Evolutionary conservation across 2,329 filamentous ascomycete genomes (phyloP).

Genomic region (Coniella vitis): DNA sequence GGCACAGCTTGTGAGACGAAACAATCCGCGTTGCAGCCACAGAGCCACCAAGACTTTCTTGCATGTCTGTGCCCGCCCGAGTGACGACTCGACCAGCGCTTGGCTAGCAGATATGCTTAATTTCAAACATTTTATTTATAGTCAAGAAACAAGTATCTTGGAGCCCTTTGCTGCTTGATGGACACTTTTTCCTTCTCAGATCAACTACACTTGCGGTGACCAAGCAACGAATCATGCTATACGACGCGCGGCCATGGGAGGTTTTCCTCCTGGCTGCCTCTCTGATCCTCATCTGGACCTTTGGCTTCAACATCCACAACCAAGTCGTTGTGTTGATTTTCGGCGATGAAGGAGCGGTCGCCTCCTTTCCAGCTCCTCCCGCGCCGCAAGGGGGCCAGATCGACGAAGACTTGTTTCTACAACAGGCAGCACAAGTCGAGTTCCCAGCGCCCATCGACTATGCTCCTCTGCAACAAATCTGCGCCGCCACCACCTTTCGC

Average conservation of each 20-base stretch:
- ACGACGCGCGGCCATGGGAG: conserved; percentile 12
- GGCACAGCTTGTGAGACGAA: too few relatives aligned
- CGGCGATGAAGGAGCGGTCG: not conserved
- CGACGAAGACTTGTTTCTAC: conserved; percentile 19
- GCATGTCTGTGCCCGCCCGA: not conserved
- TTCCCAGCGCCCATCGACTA: conserved; percentile 30
- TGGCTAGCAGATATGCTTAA: too few relatives aligned
- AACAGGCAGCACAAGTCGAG: conserved; percentile 25
- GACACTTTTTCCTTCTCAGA: not conserved
- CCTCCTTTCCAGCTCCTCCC: too few relatives aligned
- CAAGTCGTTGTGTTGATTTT: conserved; percentile 11
- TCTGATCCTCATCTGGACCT: conserved; percentile 14
- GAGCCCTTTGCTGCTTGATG: not conserved
- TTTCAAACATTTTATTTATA: too few relatives aligned
- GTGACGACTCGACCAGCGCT: too few relatives aligned
- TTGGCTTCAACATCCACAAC: conserved; percentile 14
- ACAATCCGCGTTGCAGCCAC: too few relatives aligned
- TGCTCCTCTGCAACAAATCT: conserved; percentile 27
- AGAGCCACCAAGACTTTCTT: too few relatives aligned
- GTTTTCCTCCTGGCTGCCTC: conserved; percentile 9
- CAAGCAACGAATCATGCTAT: conserved; percentile 5
- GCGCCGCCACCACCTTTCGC: conserved; percentile 26
- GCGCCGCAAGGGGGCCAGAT: conserved; percentile 2
- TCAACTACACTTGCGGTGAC: not conserved
- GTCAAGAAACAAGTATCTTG: too few relatives aligned